Evolutionary conservation across 352 stramenopile species (phyloP).

Genomic region (Phytophthora sp.): DNA sequence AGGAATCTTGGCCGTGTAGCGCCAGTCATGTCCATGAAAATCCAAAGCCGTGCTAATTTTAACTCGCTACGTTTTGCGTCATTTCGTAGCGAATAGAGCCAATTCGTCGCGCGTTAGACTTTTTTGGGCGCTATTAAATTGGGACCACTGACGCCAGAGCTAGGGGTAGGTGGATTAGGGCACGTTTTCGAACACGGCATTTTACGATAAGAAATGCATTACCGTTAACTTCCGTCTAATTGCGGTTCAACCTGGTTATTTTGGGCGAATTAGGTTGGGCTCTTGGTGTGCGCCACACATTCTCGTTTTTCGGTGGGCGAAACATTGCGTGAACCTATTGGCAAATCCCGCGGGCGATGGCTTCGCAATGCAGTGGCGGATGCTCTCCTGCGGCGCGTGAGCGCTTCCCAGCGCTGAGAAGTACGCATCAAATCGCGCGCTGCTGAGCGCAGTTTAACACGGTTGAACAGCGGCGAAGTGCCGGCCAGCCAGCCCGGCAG

Average conservation of each 20-base stretch:
- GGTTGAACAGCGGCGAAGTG: too few species aligned
- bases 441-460: not conserved
- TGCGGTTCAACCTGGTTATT: too few species aligned
- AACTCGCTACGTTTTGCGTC: not conserved
- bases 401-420: not conserved
- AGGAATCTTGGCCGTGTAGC: conserved; percentile 18
- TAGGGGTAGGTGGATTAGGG: not conserved
- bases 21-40: conserved; percentile 20
- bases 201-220: not conserved
- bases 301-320: not conserved
- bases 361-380: conserved; percentile 2
- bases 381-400: too few species aligned
- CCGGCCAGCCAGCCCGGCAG: too few species aligned
- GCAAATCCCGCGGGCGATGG: conserved; percentile 13
- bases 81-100: not conserved
- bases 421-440: conserved; percentile 13
- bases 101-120: not conserved
- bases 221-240: too few species aligned
- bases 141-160: not conserved
- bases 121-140: not conserved
- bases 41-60: conserved; percentile 16
- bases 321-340: too few species aligned
- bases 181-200: not conserved
- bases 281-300: not conserved
- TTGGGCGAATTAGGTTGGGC: too few species aligned